These are phyloP conservation scores for Xylariales sp. DNA, from an alignment of 2,329 filamentous ascomycete genomes.

Conservation along the genomic window DNA sequence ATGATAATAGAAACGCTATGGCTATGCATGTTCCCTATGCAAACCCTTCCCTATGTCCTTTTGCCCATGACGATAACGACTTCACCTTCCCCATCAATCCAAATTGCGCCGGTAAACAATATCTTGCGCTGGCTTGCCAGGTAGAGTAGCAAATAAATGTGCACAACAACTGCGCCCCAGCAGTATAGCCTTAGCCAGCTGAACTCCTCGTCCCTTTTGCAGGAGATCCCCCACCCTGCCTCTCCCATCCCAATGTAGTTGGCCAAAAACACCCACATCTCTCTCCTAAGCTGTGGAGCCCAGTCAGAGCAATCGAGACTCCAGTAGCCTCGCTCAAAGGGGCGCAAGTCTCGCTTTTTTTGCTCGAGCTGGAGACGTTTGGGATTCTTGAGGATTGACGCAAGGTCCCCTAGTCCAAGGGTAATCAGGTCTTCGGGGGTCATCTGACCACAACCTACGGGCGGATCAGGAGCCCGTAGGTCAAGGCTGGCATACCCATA, in stretches of 20 bases:
- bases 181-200: conserved; percentile 63
- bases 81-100: conserved; percentile 61
- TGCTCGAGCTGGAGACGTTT: conserved; percentile 48
- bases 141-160: conserved; percentile 72
- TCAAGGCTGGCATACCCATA: conserved; percentile 33
- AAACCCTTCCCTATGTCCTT: conserved; percentile 14
- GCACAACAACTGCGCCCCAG: conserved; percentile 69
- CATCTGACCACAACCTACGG: conserved; percentile 39
- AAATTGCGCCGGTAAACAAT: conserved; percentile 52
- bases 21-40: too few species aligned
- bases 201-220: conserved; percentile 39
- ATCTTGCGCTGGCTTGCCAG: conserved; percentile 63
- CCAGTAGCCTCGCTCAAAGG: conserved; percentile 78
- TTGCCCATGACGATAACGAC: conserved; percentile 41
- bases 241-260: conserved; percentile 54
- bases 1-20: too few species aligned
- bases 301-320: conserved; percentile 54
- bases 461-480: conserved; percentile 51
- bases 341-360: conserved; percentile 44
- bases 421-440: conserved; percentile 50
- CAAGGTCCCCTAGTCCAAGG: conserved; percentile 46
- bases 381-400: conserved; percentile 43
- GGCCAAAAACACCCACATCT: conserved; percentile 59
- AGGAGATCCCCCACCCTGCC: conserved; percentile 66
- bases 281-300: conserved; percentile 40